These are phyloP conservation scores for Hemisphaericaspora nanyangensis DNA, from an alignment of 805 yeast species.

Conservation along the genomic window DNA sequence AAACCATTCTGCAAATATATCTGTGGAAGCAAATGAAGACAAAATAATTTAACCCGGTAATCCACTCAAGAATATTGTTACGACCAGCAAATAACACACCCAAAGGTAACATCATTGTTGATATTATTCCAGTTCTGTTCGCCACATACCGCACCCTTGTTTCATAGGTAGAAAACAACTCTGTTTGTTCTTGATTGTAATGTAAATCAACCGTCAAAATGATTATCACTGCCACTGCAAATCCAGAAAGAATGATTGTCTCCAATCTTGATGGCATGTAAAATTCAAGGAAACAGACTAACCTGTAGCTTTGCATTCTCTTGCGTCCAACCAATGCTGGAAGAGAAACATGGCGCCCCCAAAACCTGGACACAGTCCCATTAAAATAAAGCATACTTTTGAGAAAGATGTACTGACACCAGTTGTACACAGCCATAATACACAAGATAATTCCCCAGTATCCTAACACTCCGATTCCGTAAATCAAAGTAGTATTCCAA, in stretches of 20 bases:
- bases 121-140: slow-evolving; percentile 51
- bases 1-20: slow-evolving; percentile 21
- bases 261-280: slow-evolving; percentile 37
- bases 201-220: slow-evolving; percentile 7
- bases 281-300: slow-evolving; percentile 1
- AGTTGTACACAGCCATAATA: slow-evolving; percentile 37
- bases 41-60: slow-evolving; percentile 33
- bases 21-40: slow-evolving; percentile 23
- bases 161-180: slow-evolving; percentile 10
- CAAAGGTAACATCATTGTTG: slow-evolving; percentile 44
- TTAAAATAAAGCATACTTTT: slow-evolving; percentile 22
- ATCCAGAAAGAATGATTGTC: slow-evolving; percentile 22
- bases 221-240: slow-evolving; percentile 14
- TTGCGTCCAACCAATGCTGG: slow-evolving; percentile 37
- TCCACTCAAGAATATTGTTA: slow-evolving; percentile 37
- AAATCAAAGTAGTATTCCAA: slow-evolving; percentile 24
- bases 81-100: slow-evolving; percentile 57
- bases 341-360: slow-evolving; percentile 21
- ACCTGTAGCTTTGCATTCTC: slow-evolving; percentile 14
- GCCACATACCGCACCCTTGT: slow-evolving; percentile 35
- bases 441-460: slow-evolving; percentile 46
- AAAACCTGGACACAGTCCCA: slow-evolving; percentile 20
- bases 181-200: slow-evolving; percentile 18
- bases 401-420: slow-evolving; percentile 41
- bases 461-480: slow-evolving; percentile 38